Evolutionary conservation across 495 filamentous ascomycete genomes (phyloP), one percentile per base, ranked within the genome.

Genomic region (Thozetella sp.): DNA sequence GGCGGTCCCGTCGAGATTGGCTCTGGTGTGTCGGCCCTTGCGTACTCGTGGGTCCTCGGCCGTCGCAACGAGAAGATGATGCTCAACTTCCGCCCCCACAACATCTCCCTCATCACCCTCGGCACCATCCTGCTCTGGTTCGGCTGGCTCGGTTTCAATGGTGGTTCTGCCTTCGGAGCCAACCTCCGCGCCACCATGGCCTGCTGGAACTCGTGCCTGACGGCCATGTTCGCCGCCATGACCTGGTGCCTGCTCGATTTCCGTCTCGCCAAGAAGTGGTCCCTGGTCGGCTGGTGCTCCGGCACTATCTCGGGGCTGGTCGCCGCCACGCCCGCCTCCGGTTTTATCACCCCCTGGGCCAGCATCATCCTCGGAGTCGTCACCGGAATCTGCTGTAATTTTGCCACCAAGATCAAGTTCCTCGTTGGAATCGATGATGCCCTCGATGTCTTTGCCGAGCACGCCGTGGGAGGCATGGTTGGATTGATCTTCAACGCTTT

Each of bases 11-110:
- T 99, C 86, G 95, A 99, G 76, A 98, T 99, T 60, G 92, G 86
- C 40, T 98, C 96, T 50, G 95, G 95, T 62, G 78, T 97, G 72
- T 92, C 91, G 24, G 96, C 95, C 20, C 81, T 98, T 17, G 95
- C 95, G 55, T 99, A 98, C 78, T 96, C 93, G 17, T 87, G 92
- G 88, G 91, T 98, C 40, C 89, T 98, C 56, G 96, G 96, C 57
- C 90, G 93, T 64, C 92, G 96, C 55, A 95, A 97, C 79, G 95
- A 98, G 81, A 96, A 93, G 83, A 97, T 98, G 95, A 96, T 98
- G 89, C 84, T 97, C 72, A 96, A 86, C 60, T 96, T 92, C 83
- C 88, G 92, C 54, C 96, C 95, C 1, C 95, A 99, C 86, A 99
- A 98, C 78, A 94, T 98, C 65, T 97, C 95, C 9, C 82, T 98